These are phyloP conservation scores for Rhodotorula diobovata DNA, from an alignment of 768 basidiomycete genomes.

Conservation along the genomic window DNA sequence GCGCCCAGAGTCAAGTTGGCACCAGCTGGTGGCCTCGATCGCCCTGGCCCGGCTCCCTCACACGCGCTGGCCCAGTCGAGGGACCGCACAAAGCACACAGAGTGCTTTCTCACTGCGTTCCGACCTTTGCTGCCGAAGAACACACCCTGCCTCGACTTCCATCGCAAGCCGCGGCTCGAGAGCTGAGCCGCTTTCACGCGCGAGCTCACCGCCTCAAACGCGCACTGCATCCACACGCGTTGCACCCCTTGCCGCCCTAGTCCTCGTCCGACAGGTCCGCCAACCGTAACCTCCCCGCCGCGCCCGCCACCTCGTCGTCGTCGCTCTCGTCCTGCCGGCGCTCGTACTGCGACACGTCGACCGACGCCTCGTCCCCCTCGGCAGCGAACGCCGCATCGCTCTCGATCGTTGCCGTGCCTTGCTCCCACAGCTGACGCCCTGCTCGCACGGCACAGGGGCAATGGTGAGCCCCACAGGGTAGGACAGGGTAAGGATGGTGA, in stretches of 20 bases:
- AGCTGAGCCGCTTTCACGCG: too few species aligned
- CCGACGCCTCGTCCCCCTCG: slow-evolving; percentile 76
- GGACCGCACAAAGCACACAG: too few species aligned
- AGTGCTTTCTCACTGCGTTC: too few species aligned
- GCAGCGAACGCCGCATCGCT: slow-evolving; percentile 67
- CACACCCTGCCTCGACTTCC: too few species aligned
- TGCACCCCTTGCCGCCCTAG: slow-evolving; percentile 46
- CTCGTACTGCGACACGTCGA: slow-evolving; percentile 85
- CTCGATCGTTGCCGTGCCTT: slow-evolving; percentile 55
- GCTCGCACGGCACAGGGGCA: neutral
- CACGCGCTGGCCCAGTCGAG: too few species aligned
- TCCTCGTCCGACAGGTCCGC: slow-evolving; percentile 76
- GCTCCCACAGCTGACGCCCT: slow-evolving; percentile 92
- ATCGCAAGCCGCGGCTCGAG: too few species aligned
- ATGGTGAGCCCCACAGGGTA: neutral
- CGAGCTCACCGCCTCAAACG: too few species aligned
- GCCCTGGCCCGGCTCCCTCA: too few species aligned
- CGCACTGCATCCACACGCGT: neutral
- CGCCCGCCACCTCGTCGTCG: slow-evolving; percentile 66
- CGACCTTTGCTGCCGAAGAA: too few species aligned
- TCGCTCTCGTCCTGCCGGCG: slow-evolving; percentile 58
- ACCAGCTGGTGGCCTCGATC: too few species aligned
- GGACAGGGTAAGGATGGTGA: slow-evolving; percentile 1
- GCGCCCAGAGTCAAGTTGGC: too few species aligned
- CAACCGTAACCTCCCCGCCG: slow-evolving; percentile 53